Base-by-base conservation (phyloP, 176 grass and related monocot genomes). In the Cocos nucifera region DNA sequence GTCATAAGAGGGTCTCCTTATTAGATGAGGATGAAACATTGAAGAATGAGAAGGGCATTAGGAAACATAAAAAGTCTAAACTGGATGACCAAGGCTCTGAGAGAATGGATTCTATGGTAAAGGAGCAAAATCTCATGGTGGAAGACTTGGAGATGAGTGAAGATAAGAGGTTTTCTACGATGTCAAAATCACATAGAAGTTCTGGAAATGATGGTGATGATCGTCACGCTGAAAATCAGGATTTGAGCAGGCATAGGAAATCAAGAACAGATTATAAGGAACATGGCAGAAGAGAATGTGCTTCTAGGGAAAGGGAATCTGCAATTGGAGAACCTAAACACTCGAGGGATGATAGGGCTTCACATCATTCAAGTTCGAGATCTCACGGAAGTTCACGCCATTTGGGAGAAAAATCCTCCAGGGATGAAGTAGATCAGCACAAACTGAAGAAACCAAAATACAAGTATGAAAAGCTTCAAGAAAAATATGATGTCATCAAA, bases 361-460 rank as follows among this genome's bases (percentile, higher is more conserved):
- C 69, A 22, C 74, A 21, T 57, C 74, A 83, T 75, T 77, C 58
- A 24, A 75, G 59, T 78, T 74, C 54, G 61, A 74, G 65, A 70
- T 84, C 81, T 54, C 67, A 82, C 58, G 79, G 78, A 78, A 89
- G 73, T 50, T 90, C 78, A 54, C 72, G 58, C n/a, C 69, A 50
- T 77, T 65, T 65, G 14, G 32, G 67, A 26, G 80, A 84, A 70
- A 76, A 57, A 8, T 61, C 57, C 18, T 22, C 53, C 51, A 54
- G n/a, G 51, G 69, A 73, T 74, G 52, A 19, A 59, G 26, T 39
- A 57, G 77, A 73, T 50, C 59, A 74, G 67, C 59, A 73, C 22
- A 69, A 72, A 63, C 68, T 59, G 3, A 72, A 76, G 56, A 79
- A 68, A 73, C 66, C 39, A 20, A 71, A 82, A 78, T 63, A 85